Base-by-base conservation (phyloP, 371 early-diverging fungal genomes). In the Mortierella sp. region DNA sequence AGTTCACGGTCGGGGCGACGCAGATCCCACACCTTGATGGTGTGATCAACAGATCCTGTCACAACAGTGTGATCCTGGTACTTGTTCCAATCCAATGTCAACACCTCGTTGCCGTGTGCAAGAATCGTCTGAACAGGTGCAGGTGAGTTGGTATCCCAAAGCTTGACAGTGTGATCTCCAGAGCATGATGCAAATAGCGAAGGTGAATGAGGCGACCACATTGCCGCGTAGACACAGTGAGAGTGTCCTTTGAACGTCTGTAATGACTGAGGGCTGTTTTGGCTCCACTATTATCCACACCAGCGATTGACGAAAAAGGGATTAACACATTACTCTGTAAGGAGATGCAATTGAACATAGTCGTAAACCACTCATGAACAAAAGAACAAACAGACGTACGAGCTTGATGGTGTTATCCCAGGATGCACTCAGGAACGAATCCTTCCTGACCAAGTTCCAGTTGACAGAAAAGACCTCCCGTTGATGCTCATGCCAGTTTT, bases 81-180 rank as follows among this genome's bases (percentile, higher is more conserved):
- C 88, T 98, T 98, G 91, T 97, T 97, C 98, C 98, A 99, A 81
- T 99, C 99, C 68, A 97, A 84, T 1, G 96, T 93, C 29, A 99
- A 88, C 11, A 97, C 91, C 83, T 99, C 98, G 77, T 95, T 95
- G 55, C 89, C 82, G 84, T 99, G 99, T 12, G 97, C 98, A n/a
- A 89, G 92, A 49, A 98, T 90, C 0, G 98, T 95, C 65, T 91
- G 92, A 14, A 92, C 81, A 0, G 96, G 94, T 24, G 82, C 83
- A 38, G 92, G 91, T 3, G 94, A 93, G 38, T 91, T 89, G 71
- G 93, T 91, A 82, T 98, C 98, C 99, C 98, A 99, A 27, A 97
- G 87, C 88, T 97, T 97, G 65, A 97, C 88, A 0, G 96, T 94
- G 43, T 94, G 95, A 89, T 98, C 98, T 14, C 98, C 98, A 35